A percentile compares a stretch with the other conserved stretches of the same genome.
Conservation (phyloP, 1,284 basidiomycete species). For the Ustilago hordei region DNA sequence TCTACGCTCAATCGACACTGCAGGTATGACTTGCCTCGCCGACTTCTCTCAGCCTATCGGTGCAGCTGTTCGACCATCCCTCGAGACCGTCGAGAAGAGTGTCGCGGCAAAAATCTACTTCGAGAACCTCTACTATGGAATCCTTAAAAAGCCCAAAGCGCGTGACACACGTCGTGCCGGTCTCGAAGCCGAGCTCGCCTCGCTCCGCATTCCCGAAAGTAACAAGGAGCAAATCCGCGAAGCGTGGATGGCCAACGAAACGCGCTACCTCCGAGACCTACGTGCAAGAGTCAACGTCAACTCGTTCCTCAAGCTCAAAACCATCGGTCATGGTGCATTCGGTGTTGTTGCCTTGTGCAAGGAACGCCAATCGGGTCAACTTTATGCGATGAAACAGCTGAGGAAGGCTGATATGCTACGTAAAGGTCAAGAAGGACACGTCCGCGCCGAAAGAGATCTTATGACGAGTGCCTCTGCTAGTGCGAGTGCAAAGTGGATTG, state of each 20-base stretch:
- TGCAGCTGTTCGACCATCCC: constrained; percentile 72
- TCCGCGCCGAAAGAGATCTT: constrained; percentile 88
- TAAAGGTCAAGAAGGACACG: constrained; percentile 97
- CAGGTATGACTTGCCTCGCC: constrained; percentile 41
- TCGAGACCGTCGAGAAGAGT: constrained; percentile 90
- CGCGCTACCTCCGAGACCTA: constrained; percentile 85
- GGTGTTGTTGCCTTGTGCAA: constrained; percentile 93
- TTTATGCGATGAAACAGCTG: constrained; percentile 97
- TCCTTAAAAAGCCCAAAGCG: constrained; percentile 79
- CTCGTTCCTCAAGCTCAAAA: constrained; percentile 89
- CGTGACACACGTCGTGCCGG: constrained; percentile 85
- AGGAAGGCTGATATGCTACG: constrained; percentile 95
- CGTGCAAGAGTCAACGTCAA: constrained; percentile 84
- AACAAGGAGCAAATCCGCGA: constrained; percentile 80
- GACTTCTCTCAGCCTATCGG: constrained; percentile 33
- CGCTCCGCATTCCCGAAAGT: constrained; percentile 78
- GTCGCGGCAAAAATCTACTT: constrained; percentile 93
- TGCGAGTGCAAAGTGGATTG: constrained; percentile 78
- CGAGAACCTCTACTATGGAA: constrained; percentile 86
- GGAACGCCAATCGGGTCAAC: constrained; percentile 80
- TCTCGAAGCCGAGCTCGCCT: constrained; percentile 86
- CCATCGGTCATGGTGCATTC: constrained; percentile 97
- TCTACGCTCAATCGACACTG: constrained; percentile 41
- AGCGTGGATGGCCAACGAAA: constrained; percentile 87
- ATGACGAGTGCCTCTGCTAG: constrained; percentile 77